Percentiles rank a stretch among this genome's conserved stretches.
These are phyloP conservation scores for Ambrosia artemisiifolia DNA, from an alignment of 129 eudicot species.

Conservation along the genomic window DNA sequence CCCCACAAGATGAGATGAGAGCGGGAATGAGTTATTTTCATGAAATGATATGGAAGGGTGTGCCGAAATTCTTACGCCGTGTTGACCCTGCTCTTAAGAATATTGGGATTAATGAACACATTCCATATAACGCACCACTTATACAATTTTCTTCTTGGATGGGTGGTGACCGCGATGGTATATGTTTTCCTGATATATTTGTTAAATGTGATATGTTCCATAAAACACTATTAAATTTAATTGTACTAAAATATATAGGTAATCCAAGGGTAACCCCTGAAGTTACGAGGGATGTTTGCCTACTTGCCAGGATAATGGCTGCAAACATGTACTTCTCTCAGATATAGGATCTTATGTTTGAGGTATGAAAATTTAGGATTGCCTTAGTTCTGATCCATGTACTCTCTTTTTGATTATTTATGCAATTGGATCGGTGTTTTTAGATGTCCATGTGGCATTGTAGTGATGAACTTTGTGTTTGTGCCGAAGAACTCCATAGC, in stretches of 20 bases:
- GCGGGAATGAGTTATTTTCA: too few species aligned
- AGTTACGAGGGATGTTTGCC: conserved; percentile 98
- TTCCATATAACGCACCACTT: too few species aligned
- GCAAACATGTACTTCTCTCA: conserved; percentile 92
- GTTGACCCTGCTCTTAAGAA: conserved; percentile 97
- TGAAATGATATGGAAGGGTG: conserved; percentile 99
- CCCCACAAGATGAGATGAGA: too few species aligned
- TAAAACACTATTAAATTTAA: not conserved
- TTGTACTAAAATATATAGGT: conserved; percentile 38
- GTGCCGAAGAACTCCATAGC: conserved; percentile 74
- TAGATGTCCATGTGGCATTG: conserved; percentile 99
- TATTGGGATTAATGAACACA: conserved; percentile 81
- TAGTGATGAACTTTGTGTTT: too few species aligned
- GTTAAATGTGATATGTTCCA: not conserved
- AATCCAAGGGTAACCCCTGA: too few species aligned
- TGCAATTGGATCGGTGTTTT: conserved; percentile 10
- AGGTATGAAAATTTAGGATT: conserved; percentile 39
- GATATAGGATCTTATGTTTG: conserved; percentile 98
- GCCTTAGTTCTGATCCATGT: not conserved
- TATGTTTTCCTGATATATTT: not conserved
- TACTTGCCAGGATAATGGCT: conserved; percentile 98
- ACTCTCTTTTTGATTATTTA: not conserved
- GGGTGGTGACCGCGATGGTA: too few species aligned
- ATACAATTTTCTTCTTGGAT: too few species aligned
- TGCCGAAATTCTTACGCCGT: conserved; percentile 90